Conservation (phyloP, 352 stramenopile genomes). For the Elongisporangium anandrum region DNA sequence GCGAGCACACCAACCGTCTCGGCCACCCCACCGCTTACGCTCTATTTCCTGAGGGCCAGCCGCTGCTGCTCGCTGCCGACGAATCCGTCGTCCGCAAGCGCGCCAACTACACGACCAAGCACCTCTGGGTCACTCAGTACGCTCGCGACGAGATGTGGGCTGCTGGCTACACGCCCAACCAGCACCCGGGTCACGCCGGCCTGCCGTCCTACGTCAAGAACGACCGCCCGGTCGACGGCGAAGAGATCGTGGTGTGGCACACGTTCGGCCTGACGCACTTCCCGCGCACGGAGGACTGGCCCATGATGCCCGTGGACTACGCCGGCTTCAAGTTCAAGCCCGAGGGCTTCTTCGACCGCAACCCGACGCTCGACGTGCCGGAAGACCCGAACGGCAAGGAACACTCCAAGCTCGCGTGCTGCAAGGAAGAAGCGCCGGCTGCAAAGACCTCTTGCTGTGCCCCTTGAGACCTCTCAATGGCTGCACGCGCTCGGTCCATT, state of each 20-base stretch:
- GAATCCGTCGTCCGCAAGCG: constrained; percentile 46
- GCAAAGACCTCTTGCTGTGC: background rate
- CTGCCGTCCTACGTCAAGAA: constrained; percentile 47
- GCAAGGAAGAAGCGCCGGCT: background rate
- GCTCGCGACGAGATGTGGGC: constrained; percentile 56
- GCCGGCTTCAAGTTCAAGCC: constrained; percentile 66
- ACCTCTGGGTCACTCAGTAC: constrained; percentile 74
- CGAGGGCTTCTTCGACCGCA: constrained; percentile 65
- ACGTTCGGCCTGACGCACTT: constrained; percentile 72
- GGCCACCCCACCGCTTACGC: constrained; percentile 54
- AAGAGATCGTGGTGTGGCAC: constrained; percentile 76
- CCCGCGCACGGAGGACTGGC: constrained; percentile 64
- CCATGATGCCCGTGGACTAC: constrained; percentile 74
- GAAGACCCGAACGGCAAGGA: constrained; percentile 35
- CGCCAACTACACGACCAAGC: constrained; percentile 51
- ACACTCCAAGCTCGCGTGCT: constrained; percentile 16
- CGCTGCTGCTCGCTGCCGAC: constrained; percentile 44
- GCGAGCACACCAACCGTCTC: constrained; percentile 46
- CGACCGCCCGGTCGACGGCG: constrained; percentile 47
- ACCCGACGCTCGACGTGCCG: constrained; percentile 40
- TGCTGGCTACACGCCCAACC: constrained; percentile 63
- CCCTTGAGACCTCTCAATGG: background rate
- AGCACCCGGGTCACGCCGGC: constrained; percentile 40
- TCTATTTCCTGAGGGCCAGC: constrained; percentile 46
- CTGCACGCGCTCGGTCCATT: background rate